Base-by-base conservation (phyloP, 1,139 yeast species). In the Zygosaccharomyces pseudobailii region DNA sequence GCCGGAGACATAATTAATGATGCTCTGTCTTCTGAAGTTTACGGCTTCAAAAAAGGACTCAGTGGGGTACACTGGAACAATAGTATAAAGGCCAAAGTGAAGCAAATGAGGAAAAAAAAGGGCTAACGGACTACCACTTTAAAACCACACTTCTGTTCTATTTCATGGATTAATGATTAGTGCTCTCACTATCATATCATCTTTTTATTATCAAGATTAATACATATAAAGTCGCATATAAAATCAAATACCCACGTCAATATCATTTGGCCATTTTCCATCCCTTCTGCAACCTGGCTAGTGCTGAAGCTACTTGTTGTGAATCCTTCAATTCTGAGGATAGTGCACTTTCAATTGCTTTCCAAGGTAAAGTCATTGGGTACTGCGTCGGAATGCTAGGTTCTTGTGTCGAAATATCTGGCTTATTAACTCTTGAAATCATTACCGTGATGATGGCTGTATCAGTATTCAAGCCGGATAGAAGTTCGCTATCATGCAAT, bases 1-100 rank as follows among this genome's bases (percentile, higher is more conserved):
- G 58, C 62, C 40, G 61, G 66, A 36, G 65, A 62, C 10, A 48
- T 65, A 10, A 54, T 66, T 9, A 55, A 66, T 25, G 66, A 62
- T 38, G 57, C 67, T 2, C 49, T 70, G 28, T 68, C 71, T 23
- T 65, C 69, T 1, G 72, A 69, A 42, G 61, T 66, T 21, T 69
- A 70, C 45, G 74, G 73, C 4, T 70, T 70, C 47, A 67, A 63
- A 45, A 66, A 63, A 35, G 61, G 63, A 23, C 48, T 68, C 4
- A 68, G 71, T 7, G 72, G 72, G 10, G 71, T 68, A 6, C 68
- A 65, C 49, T 71, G 74, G 74, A 70, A 71, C 48, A 67, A 66
- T 39, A 66, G 66, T 50, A 55, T 71, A 25, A 65, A 69, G 9
- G 65, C 63, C 46, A 68, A 61, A 52, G 69, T 70, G 51, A 66